A percentile compares a stretch with the other conserved stretches of the same genome.
phyloP scores from a whole-genome alignment of 2,329 filamentous ascomycete genomes.

The Talaromyces sp. region DNA sequence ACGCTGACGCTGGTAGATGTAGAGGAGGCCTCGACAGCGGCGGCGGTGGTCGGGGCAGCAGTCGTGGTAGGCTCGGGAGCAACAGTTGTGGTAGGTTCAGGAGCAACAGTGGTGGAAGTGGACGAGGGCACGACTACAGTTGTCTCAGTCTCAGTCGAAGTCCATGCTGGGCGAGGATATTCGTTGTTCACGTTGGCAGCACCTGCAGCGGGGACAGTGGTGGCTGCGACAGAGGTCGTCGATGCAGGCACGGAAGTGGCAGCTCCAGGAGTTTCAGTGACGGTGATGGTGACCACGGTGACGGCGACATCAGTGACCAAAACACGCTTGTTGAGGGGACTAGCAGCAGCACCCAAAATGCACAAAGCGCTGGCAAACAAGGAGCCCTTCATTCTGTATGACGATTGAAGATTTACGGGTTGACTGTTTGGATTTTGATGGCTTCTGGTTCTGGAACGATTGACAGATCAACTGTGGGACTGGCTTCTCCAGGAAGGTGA shows the following conservation, averaged over 20 bases:
- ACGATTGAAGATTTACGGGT: background rate
- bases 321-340: constrained; percentile 16
- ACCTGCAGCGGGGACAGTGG: background rate
- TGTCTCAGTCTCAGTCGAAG: constrained; percentile 10
- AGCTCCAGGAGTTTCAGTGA: constrained; percentile 8
- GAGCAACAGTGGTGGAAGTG: background rate
- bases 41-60: background rate
- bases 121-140: constrained; percentile 1
- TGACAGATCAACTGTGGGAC: background rate
- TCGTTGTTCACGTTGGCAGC: constrained; percentile 6
- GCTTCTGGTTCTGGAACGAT: background rate
- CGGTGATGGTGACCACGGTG: constrained; percentile 17
- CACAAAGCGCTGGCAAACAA: constrained; percentile 16
- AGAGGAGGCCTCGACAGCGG: constrained; percentile 1
- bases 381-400: constrained; percentile 15
- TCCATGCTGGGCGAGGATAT: background rate
- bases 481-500: constrained; percentile 12
- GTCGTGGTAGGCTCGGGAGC: background rate
- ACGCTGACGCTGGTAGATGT: constrained; percentile 32
- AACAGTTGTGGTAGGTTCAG: constrained; percentile 1
- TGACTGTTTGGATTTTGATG: too few species aligned
- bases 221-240: background rate
- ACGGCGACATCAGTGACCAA: constrained; percentile 16
- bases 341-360: constrained; percentile 15
- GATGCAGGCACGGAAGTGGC: background rate